Evolutionary conservation across 2,329 filamentous ascomycete genomes (phyloP).

Genomic region (Sarocladiaceae sp.): DNA sequence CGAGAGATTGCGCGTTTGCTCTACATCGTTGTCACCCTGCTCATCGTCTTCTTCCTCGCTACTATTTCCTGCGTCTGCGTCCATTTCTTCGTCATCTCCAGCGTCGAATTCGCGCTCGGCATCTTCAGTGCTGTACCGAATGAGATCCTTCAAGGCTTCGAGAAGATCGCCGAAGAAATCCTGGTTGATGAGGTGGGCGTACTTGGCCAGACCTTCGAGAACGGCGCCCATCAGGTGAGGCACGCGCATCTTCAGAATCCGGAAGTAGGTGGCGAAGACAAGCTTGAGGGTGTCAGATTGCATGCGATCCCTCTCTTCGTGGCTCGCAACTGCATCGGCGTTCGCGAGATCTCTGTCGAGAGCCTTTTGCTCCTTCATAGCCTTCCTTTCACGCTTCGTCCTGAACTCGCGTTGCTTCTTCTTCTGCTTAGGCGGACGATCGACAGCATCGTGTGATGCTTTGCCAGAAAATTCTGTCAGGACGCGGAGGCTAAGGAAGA

Average conservation of each 20-base stretch:
- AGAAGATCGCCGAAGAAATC: constrained; percentile 97
- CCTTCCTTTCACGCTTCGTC: constrained; percentile 82
- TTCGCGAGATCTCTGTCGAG: constrained; percentile 91
- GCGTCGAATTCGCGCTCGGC: constrained; percentile 40
- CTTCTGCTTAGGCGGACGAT: constrained; percentile 51
- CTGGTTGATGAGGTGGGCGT: constrained; percentile 95
- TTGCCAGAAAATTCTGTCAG: constrained; percentile 85
- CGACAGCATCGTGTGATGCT: constrained; percentile 72
- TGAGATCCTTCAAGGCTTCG: constrained; percentile 90
- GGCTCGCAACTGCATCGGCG: constrained; percentile 83
- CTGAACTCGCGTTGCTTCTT: constrained; percentile 80
- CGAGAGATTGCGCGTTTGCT: constrained; percentile 65
- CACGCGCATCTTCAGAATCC: constrained; percentile 78
- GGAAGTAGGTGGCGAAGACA: constrained; percentile 93
- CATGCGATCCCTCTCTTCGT: constrained; percentile 90
- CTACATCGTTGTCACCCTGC: constrained; percentile 32
- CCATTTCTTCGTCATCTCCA: constrained; percentile 38
- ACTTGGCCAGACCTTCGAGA: constrained; percentile 88
- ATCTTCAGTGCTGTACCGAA: constrained; percentile 65
- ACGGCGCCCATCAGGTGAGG: constrained; percentile 94
- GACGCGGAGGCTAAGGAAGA: constrained; percentile 84
- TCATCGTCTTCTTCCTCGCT: constrained; percentile 29
- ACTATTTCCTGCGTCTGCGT: constrained; percentile 33
- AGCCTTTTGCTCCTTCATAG: constrained; percentile 77
- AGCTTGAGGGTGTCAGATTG: constrained; percentile 94